Base-by-base conservation (phyloP, 495 filamentous ascomycete genomes). In the Rusavskia elegans region DNA sequence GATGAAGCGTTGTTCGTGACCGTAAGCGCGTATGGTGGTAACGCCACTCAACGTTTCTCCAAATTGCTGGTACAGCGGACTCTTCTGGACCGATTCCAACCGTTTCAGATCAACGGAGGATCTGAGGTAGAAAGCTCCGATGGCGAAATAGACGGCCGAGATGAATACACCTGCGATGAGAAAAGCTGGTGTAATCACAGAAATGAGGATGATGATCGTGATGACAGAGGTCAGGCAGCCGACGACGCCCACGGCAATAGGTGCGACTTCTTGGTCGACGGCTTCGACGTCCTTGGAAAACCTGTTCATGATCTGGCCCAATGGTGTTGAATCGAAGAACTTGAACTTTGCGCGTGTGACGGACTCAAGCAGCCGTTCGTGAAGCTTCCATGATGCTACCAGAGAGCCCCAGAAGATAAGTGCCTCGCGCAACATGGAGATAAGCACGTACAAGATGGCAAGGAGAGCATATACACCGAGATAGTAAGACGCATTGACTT, bases 201-300 rank as follows among this genome's bases (percentile, higher is more conserved):
- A 86, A 53, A 99, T 97, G n/a, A 99, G 68, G 41, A 86, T 74
- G 29, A 96, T 81, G 54, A 95, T 95, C 55, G 89, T 90, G 52
- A 95, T 60, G 32, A 98, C 87, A 4, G 81, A 82, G 5, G 76
- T 81, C 29, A 87, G 56, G 54, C 77, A 80, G 60, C 84, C 78
- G 36, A 87, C 71, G 62, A 84, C 78, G 21, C 83, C 82, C 48
- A 87, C 85, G 20, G 93, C 89, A 51, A 95, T 79, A 19, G 89
- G 85, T 1, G 92, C 89, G 52, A 97, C 84, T 63, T 97, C 92
- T 65, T 99, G 93, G 56, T 99, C 93, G 53, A 99, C 73, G 5
- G 88, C 80, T 63, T 99, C 92, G 25, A 97, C 74, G 65, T 97
- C 93, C 65, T 96, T 97, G 55, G 90, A 96, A 66, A 99, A 99